These are phyloP conservation scores for Aspergillus proliferans DNA, from an alignment of 2,329 filamentous ascomycete species.

Conservation along the genomic window DNA sequence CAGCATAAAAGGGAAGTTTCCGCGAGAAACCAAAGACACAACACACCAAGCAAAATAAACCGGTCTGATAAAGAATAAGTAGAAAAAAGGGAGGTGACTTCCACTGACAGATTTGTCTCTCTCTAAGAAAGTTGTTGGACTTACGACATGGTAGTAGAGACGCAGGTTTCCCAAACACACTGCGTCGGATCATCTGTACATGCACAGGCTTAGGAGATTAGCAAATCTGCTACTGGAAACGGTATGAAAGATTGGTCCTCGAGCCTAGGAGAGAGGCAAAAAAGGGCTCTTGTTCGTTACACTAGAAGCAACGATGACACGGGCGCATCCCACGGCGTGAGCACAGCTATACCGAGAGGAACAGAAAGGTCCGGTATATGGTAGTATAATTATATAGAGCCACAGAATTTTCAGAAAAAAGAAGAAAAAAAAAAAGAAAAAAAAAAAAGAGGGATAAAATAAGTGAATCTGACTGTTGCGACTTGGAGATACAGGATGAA, in stretches of 20 bases:
- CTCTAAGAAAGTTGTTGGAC: constrained; percentile 19
- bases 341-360: constrained; percentile 4
- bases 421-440: no score
- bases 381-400: neutral
- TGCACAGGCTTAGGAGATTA: constrained; percentile 31
- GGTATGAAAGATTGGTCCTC: constrained; percentile 22
- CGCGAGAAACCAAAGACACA: neutral
- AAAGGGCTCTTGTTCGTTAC: constrained; percentile 22
- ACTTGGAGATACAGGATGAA: neutral
- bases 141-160: constrained; percentile 38
- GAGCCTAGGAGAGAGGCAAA: constrained; percentile 20
- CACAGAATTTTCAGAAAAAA: neutral
- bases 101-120: neutral
- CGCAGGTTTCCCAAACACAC: constrained; percentile 29
- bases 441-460: neutral
- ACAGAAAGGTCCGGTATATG: constrained; percentile 5
- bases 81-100: neutral
- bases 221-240: constrained; percentile 28
- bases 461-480: neutral
- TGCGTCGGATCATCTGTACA: constrained; percentile 34
- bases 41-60: neutral
- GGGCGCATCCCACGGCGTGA: constrained; percentile 28
- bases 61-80: neutral
- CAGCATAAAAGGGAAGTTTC: neutral
- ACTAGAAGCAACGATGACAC: constrained; percentile 32